Percentiles rank a stretch among this genome's conserved stretches.
These are phyloP conservation scores for Periconia sp. DNA, from an alignment of 2,329 filamentous ascomycete genomes.

Conservation along the genomic window DNA sequence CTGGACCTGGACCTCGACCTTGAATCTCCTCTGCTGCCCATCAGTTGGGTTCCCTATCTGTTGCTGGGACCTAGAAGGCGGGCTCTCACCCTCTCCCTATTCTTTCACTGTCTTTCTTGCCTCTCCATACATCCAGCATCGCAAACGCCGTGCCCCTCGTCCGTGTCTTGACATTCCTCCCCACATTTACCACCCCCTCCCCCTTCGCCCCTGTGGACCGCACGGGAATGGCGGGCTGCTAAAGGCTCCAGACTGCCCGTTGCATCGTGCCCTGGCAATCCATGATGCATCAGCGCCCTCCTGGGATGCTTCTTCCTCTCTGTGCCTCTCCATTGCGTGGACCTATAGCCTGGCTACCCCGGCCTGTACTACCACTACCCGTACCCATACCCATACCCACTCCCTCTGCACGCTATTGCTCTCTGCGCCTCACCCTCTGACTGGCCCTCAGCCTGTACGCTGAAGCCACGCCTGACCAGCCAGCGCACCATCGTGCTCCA, in stretches of 20 bases:
- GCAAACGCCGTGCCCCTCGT: background rate
- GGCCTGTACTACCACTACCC: constrained; percentile 18
- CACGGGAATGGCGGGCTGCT: constrained; percentile 39
- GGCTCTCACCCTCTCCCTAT: no score
- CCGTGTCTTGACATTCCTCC: constrained; percentile 1
- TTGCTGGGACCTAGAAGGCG: no score
- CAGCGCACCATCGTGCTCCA: constrained; percentile 26
- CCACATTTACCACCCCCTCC: background rate
- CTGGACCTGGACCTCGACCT: background rate
- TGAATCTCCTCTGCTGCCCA: no score
- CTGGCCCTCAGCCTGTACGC: constrained; percentile 3
- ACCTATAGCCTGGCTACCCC: constrained; percentile 15
- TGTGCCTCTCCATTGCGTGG: constrained; percentile 37
- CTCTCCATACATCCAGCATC: no score
- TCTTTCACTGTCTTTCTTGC: no score
- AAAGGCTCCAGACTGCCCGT: constrained; percentile 11
- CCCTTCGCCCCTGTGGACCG: constrained; percentile 24
- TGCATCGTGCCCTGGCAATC: constrained; percentile 5
- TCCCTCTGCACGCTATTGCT: background rate
- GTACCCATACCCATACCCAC: background rate
- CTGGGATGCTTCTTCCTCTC: constrained; percentile 30
- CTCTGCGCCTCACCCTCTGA: no score
- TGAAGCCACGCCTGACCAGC: constrained; percentile 23
- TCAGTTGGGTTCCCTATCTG: no score
- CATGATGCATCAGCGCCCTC: constrained; percentile 35